Evolutionary conservation across 2,329 filamentous ascomycete genomes (phyloP), one percentile per base, ranked within the genome.

Genomic region (Alternaria sp.): DNA sequence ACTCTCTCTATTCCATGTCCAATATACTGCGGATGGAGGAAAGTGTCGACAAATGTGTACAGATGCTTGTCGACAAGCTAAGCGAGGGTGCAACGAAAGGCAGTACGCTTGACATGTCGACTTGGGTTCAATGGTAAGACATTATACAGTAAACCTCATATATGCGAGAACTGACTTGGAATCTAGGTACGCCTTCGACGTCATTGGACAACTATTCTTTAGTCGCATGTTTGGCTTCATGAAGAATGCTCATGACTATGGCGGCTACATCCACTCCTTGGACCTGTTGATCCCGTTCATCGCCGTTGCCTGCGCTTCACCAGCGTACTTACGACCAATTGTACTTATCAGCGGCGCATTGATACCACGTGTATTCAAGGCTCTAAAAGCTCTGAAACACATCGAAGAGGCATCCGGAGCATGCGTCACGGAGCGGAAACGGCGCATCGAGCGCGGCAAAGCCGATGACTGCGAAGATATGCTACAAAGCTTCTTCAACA

Each of bases 101-200:
- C 6, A 25, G 6, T 11, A 14, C 21, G 4, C 43, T 60, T 15
- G 44, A 60, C 10, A 30, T 60, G 14, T 60, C 58, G 6, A 23
- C 25, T 2, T 60, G 58, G 58, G 23, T 43, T 3, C 58, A 60
- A n/a, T 55, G 51, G 58, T 60, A 59, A 18, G 20, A 14, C 12
- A 37, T 37, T 6, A 37, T 14, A 37, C 30, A 14, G 30, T 37
- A 15, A 15, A 3, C 30, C 30, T 37, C 14, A 12, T 15, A 37
- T 37, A 15, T 6, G 15, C 6, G 11, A 37, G 6, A 6, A 37
- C 30, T 37, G 30, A 37, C 30, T 37, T 37, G 30, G 6, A 14
- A 14, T n/a, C n/a, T 3, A 63, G 63, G 63, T 66, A 63, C 18
- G 49, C 63, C 0, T 66, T 63, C 49, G 63, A 66, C 11, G 49